phyloP scores from a whole-genome alignment of 495 filamentous ascomycete genomes.

The Cairneyella variabilis region DNA sequence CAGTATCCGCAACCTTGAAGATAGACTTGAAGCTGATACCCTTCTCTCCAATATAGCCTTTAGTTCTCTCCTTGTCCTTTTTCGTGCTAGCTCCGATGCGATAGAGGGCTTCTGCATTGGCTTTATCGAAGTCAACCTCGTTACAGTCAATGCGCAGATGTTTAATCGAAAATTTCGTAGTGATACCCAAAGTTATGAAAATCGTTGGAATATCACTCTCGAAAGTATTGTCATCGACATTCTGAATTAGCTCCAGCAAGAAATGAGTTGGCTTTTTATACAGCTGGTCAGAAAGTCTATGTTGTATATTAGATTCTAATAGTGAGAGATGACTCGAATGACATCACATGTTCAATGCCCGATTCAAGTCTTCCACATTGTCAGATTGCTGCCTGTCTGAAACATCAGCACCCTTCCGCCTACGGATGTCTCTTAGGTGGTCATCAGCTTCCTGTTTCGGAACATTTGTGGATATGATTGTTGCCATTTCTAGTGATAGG shows the following conservation, averaged over 20 bases:
- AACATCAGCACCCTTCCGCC: conserved; percentile 7
- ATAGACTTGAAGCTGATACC: conserved; percentile 49
- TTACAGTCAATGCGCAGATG: conserved; percentile 34
- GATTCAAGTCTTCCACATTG: conserved; percentile 9
- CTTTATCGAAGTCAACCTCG: conserved; percentile 37
- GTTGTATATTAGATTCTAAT: conserved; percentile 1
- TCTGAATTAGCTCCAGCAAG: too few relatives aligned
- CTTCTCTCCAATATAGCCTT: conserved; percentile 42
- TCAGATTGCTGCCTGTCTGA: conserved; percentile 6
- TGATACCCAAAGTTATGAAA: background rate
- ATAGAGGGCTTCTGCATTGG: conserved; percentile 34
- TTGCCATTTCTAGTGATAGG: conserved; percentile 9
- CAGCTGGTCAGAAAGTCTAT: too few relatives aligned
- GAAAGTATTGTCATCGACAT: conserved; percentile 6
- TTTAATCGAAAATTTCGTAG: background rate
- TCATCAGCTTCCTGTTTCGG: conserved; percentile 10
- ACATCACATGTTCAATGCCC: conserved; percentile 7
- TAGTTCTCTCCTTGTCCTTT: background rate
- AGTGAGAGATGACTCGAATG: background rate
- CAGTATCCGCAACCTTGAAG: conserved; percentile 39
- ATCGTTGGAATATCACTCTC: background rate
- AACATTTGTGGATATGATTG: background rate
- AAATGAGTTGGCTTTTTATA: too few relatives aligned
- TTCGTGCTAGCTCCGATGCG: conserved; percentile 36
- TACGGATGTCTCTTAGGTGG: conserved; percentile 8